phyloP scores from a whole-genome alignment of 202 grass and related monocot genomes.

The Zoysia matrella region DNA sequence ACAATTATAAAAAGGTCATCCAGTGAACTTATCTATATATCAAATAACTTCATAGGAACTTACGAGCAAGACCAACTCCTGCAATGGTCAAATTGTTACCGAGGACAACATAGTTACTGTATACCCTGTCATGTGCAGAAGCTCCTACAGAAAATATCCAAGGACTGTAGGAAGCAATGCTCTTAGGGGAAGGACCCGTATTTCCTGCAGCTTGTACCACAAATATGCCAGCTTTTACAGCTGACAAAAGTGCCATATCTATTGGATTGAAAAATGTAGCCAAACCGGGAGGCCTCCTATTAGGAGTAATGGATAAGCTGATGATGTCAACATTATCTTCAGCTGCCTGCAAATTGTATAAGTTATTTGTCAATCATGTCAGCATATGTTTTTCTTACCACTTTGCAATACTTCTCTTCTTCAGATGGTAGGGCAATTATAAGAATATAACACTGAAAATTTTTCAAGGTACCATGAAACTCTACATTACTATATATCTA shows the following conservation, averaged over 20 bases:
- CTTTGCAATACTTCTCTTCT: neutral
- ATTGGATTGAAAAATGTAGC: conserved; percentile 99
- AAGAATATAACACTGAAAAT: neutral
- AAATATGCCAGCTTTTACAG: conserved; percentile 91
- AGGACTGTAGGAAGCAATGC: conserved; percentile 93
- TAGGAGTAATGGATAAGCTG: conserved; percentile 97
- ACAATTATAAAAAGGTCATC: conserved; percentile 21
- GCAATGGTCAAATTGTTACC: conserved; percentile 89
- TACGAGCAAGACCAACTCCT: conserved; percentile 94
- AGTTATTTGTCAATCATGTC: conserved; percentile 20
- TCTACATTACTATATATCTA: neutral
- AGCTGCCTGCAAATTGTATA: conserved; percentile 70
- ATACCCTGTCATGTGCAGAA: conserved; percentile 93
- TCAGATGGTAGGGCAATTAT: neutral
- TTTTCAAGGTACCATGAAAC: neutral
- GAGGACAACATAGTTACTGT: conserved; percentile 81
- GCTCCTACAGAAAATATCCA: conserved; percentile 99
- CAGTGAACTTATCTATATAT: neutral
- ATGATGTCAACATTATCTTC: conserved; percentile 96
- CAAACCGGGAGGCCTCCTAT: conserved; percentile 83
- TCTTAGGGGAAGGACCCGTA: conserved; percentile 91
- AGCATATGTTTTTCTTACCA: neutral
- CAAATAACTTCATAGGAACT: conserved; percentile 54
- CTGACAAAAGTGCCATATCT: conserved; percentile 91
- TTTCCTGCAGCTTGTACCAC: conserved; percentile 98